Conservation (phyloP, 2,329 filamentous ascomycete species). For the Fusarium continuum region DNA sequence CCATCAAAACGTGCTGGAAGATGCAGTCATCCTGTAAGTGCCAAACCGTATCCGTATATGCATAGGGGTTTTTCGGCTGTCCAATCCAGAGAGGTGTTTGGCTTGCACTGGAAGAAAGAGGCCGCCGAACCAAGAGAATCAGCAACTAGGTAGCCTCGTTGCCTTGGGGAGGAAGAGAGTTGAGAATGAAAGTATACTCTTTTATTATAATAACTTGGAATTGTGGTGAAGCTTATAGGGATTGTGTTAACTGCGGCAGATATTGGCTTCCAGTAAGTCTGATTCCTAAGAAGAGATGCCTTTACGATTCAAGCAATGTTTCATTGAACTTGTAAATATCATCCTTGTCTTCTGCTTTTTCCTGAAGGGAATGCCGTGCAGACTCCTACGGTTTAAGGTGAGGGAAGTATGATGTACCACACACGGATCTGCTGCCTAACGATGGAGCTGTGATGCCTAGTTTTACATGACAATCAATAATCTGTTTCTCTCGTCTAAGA, state of each 20-base stretch:
- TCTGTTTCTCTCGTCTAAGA: conserved; percentile 1
- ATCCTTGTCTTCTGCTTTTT: too few relatives aligned
- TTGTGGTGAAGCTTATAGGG: too few relatives aligned
- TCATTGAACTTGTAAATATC: too few relatives aligned
- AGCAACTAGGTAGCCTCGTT: not conserved
- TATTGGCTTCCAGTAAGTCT: too few relatives aligned
- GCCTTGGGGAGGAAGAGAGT: not conserved
- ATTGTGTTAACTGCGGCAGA: too few relatives aligned
- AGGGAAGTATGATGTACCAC: not conserved
- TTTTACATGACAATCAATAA: conserved; percentile 6
- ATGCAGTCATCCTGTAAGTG: conserved; percentile 23
- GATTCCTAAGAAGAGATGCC: too few relatives aligned
- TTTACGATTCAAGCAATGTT: too few relatives aligned
- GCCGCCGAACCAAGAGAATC: conserved; percentile 4
- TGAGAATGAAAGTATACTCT: not conserved
- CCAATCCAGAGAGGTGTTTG: conserved; percentile 4
- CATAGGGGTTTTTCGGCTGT: not conserved
- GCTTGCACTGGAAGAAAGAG: conserved; percentile 2
- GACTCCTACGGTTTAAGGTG: too few relatives aligned
- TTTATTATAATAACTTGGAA: too few relatives aligned
- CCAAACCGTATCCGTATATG: conserved; percentile 12
- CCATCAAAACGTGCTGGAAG: not conserved
- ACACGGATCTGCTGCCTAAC: conserved; percentile 23
- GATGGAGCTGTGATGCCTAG: conserved; percentile 22
- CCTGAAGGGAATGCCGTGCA: too few relatives aligned